phyloP scores from a whole-genome alignment of 2,329 filamentous ascomycete genomes.

The Penicillium sp. region DNA sequence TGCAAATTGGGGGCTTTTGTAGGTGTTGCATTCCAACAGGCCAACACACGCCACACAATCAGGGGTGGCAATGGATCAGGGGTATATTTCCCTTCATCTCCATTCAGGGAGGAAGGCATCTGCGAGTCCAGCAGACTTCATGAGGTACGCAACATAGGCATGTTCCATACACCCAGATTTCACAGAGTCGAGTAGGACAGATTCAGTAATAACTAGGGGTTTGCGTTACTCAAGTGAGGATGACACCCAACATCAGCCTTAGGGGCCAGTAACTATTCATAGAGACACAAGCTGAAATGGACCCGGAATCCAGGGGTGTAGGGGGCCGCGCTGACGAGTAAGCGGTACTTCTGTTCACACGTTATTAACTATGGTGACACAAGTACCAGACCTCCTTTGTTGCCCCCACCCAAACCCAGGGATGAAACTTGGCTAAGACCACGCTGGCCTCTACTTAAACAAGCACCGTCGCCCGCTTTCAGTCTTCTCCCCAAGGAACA shows the following conservation, averaged over 20 bases:
- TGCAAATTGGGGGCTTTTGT: neutral
- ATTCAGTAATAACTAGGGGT: neutral
- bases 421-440: conserved; percentile 22
- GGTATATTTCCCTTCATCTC: neutral
- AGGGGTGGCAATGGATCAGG: neutral
- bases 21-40: neutral
- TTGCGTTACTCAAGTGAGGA: neutral
- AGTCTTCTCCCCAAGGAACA: conserved; percentile 23
- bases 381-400: conserved; percentile 4
- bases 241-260: neutral
- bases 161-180: neutral
- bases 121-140: neutral
- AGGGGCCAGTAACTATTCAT: neutral
- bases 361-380: neutral
- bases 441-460: conserved; percentile 43
- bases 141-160: neutral
- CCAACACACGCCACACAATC: neutral
- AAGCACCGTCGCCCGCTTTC: conserved; percentile 14
- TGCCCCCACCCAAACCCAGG: neutral
- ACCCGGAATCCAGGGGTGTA: conserved; percentile 10
- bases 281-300: neutral
- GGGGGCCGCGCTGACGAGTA: neutral
- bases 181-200: too few species aligned
- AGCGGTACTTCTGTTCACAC: conserved; percentile 4
- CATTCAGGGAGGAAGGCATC: neutral